Base-by-base conservation (phyloP, 139 green algal species). In the Nannochloris sp. region DNA sequence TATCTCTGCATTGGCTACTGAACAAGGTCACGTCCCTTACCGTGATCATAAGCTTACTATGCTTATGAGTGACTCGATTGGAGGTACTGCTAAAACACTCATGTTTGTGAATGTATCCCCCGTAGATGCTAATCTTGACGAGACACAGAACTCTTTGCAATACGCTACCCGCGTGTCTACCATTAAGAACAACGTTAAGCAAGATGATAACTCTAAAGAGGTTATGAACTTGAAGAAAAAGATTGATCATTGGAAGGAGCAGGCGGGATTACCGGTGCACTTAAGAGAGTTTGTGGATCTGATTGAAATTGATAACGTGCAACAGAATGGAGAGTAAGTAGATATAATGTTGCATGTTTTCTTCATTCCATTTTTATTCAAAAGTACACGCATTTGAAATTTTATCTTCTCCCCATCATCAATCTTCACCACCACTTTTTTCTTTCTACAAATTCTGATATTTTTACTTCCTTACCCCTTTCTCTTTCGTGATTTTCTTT, bases 21-120 rank as follows among this genome's bases (percentile, higher is more conserved):
- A 89, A 66, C 84, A 90, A 57, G 59, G 81, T 6, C 79, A 88
- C 74, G 71, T 92, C 31, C 86, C 86, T 30, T 92, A 92, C 71
- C 86, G 93, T 67, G 96, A 99, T 79, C 90, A 97, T 85, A 98
- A 99, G 83, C 88, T 99, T 9, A 98, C 94, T 48, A 97, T 97
- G 90, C 83, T 99, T 55, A 95, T 99, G 90, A 84, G 55, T 58
- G 94, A 95, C 74, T 92, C 77, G 29, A 73, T 95, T 15, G 88
- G 86, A 62, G 85, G 85, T 30, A 90, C 84, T 53, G 76, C 81
- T 51, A 87, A 87, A 64, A 90, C 85, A n/a, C 65, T 89, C 72
- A 86, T 90, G 79, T 82, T 92, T 63, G 81, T 89, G 62, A 85
- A 87, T 54, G 81, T 89, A 7, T 95, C 88, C 2, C 92, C 92